Conservation (phyloP, 495 filamentous ascomycete genomes). For the Lophiostoma macrostomum region DNA sequence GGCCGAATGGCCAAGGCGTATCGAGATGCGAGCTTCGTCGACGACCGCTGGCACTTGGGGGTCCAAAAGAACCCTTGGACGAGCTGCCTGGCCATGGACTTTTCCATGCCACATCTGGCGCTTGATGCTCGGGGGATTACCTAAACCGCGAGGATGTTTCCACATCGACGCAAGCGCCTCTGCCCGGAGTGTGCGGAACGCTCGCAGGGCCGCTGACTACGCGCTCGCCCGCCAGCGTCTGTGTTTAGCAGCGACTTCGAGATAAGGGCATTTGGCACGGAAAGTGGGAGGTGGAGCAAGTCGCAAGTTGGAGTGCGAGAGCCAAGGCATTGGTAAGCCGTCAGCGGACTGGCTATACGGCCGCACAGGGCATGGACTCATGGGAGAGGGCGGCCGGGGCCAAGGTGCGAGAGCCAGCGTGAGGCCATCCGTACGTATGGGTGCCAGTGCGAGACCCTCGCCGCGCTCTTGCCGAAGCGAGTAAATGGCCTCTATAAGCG, state of each 20-base stretch:
- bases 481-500: constrained; percentile 21
- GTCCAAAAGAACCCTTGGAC: too few species aligned
- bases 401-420: background rate
- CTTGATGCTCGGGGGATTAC: too few species aligned
- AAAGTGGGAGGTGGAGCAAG: background rate
- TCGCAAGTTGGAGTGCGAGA: too few species aligned
- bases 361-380: background rate
- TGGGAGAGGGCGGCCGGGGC: background rate
- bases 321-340: constrained; percentile 8
- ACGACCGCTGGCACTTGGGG: too few species aligned
- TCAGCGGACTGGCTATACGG: background rate
- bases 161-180: too few species aligned
- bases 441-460: background rate
- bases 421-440: constrained; percentile 1
- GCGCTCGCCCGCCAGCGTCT: too few species aligned
- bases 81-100: too few species aligned
- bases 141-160: too few species aligned
- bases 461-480: constrained; percentile 13
- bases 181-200: too few species aligned
- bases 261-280: background rate
- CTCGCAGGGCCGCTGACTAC: background rate
- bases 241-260: background rate
- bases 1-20: too few species aligned
- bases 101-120: too few species aligned
- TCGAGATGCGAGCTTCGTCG: too few species aligned